Base-by-base conservation (phyloP, 352 stramenopile genomes). In the Phytopythium sindhum region DNA sequence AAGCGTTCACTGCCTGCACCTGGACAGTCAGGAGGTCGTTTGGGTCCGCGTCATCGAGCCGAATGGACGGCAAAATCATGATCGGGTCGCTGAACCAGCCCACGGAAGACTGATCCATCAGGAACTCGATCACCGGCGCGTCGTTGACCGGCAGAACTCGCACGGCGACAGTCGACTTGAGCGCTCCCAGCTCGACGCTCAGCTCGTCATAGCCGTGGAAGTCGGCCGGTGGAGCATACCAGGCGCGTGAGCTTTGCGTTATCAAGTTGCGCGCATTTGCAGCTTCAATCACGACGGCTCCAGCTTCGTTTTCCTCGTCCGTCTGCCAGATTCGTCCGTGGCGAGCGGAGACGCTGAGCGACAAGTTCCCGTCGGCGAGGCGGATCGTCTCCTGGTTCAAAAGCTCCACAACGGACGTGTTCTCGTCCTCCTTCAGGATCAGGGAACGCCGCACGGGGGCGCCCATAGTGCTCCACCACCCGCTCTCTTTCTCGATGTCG, bases 21-120 rank as follows among this genome's bases (percentile, higher is more conserved):
- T 70, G 61, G n/a, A 84, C 61, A 12, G 72, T 63, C 28, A 83
- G 63, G 7, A 70, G 45, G 39, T 86, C 74, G n/a, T 56, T 29
- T 2, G 42, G 31, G 35, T 89, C 80, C 0, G 68, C 56, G 28
- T 89, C 78, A 4, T 62, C 42, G 0, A 87, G 31, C 31, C 42
- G 52, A 44, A 89, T 61, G 4, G 50, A 33, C 4, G 80, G 77
- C 6, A 86, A 60, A 24, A 81, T 72, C 29, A 63, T 61, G 24
- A 63, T 64, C 24, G 78, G 62, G 9, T 60, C 57, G 0, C 31
- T 48, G 53, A 71, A 70, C 68, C 73, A 81, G 52, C 68, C 58
- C n/a, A 64, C 58, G 15, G 54, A 57, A 19, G 31, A 44, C 21
- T 66, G 58, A 11, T 60, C 44, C 24, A 42, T 60, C 23, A 54